Base-by-base conservation (phyloP, 192 early-diverging fungal species). In the Funneliformis mosseae region DNA sequence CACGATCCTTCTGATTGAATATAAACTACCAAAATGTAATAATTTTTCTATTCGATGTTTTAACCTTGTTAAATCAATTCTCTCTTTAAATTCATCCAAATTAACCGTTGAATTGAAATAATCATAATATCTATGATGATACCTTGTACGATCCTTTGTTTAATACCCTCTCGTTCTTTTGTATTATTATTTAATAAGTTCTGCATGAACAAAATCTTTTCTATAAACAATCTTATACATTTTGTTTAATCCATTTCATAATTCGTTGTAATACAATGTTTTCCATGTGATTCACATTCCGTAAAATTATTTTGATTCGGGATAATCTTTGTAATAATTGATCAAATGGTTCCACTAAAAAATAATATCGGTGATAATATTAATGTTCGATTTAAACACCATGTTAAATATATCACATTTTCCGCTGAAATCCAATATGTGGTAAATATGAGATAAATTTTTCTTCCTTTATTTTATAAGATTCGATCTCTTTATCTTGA, bases 1-100 rank as follows among this genome's bases (percentile, higher is more conserved):
- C 0, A 88, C 50, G 6, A 91, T 83, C 3, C 90, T 73, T 18
- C 83, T 83, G 10, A 81, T 84, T 1, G 85, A 88, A 81, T 88
- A 91, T 10, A 90, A 68, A 0, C 89, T 90, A 5, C 85, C 85
- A 82, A 91, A 87, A 63, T 91, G 89, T 33, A 91, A 64, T 14
- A 91, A 78, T 14, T 80, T 74, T 39, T 85, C 74, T 10, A 69
- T 50, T 8, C 83, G 80, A 0, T 83, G 78, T 45, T 72, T 64
- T 18, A 91, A 74, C 0, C 82, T 83, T 14, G 77, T 12, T 6
- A 91, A 16, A 27, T 87, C 84, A 8, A 86, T 14, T 45, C 81
- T 27, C 4, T 88, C 64, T 23, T 83, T 64, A 66, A 87, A 91
- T 70, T 83, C 83, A 48, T 16, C 43, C 5, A 87, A 28, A 0